Evolutionary conservation across 2,329 filamentous ascomycete species (phyloP).

Genomic region (Colletotrichum lentis): DNA sequence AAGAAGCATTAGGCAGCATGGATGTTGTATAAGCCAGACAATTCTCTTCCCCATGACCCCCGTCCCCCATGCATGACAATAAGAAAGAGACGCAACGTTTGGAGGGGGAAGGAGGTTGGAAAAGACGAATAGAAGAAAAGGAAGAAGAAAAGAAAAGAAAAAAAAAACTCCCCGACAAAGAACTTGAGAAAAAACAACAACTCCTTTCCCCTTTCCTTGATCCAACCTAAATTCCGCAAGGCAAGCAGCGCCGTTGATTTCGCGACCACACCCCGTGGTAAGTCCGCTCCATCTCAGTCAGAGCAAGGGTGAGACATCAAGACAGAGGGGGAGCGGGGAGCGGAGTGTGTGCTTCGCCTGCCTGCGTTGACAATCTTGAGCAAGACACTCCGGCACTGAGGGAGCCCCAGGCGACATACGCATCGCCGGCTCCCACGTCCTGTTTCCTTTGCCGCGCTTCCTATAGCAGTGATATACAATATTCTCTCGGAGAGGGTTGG

Average conservation of each 20-base stretch:
- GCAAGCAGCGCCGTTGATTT: slow-evolving; percentile 5
- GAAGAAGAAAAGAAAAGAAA: neutral
- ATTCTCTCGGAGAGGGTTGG: neutral
- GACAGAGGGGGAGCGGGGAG: neutral
- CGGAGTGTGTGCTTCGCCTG: neutral
- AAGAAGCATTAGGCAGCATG: slow-evolving; percentile 35
- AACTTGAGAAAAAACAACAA: slow-evolving; percentile 12
- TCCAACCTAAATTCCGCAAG: neutral
- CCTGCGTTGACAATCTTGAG: slow-evolving; percentile 19
- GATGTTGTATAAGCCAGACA: slow-evolving; percentile 24
- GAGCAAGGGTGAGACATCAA: neutral
- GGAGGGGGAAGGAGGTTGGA: neutral
- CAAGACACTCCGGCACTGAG: slow-evolving; percentile 15
- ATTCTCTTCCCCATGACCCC: slow-evolving; percentile 20
- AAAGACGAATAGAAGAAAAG: neutral
- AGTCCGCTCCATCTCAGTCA: neutral
- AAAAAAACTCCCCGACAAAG: slow-evolving; percentile 1
- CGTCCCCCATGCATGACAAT: slow-evolving; percentile 21
- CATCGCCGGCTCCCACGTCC: slow-evolving; percentile 12
- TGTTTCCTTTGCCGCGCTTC: slow-evolving; percentile 8
- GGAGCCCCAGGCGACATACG: neutral
- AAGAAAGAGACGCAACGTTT: neutral
- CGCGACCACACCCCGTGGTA: neutral
- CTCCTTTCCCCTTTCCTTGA: slow-evolving; percentile 3
- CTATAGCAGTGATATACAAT: slow-evolving; percentile 27